Conservation (phyloP, 2,329 filamentous ascomycete genomes). For the Zopfia rhizophila region DNA sequence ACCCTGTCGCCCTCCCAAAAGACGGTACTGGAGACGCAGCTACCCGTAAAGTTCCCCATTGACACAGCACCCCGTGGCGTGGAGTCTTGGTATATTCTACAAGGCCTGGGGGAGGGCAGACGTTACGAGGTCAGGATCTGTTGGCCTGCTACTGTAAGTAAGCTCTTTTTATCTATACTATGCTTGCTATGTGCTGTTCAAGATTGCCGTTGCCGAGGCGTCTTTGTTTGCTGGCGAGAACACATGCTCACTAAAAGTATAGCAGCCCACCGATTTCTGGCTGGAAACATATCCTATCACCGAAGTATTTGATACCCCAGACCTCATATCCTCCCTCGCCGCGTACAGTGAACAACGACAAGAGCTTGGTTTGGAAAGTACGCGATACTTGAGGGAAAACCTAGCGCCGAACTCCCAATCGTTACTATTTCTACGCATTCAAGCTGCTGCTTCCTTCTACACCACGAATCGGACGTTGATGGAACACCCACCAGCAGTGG, state of each 20-base stretch:
- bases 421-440: constrained; percentile 76
- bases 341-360: constrained; percentile 68
- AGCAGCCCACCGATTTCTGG: constrained; percentile 89
- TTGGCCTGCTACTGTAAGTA: constrained; percentile 88
- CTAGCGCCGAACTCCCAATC: constrained; percentile 53
- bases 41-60: constrained; percentile 76
- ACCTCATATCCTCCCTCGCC: constrained; percentile 73
- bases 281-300: constrained; percentile 72
- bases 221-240: constrained; percentile 17
- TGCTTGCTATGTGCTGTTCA: constrained; percentile 7
- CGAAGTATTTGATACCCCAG: constrained; percentile 69
- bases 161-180: constrained; percentile 4
- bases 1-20: constrained; percentile 67
- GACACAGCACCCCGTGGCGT: constrained; percentile 64
- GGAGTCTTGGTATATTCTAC: constrained; percentile 82
- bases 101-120: constrained; percentile 73
- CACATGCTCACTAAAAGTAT: constrained; percentile 26
- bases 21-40: constrained; percentile 68
- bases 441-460: constrained; percentile 86
- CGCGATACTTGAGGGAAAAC: constrained; percentile 7
- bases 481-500: constrained; percentile 76
- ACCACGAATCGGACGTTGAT: constrained; percentile 79
- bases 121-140: constrained; percentile 93
- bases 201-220: constrained; percentile 5
- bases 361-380: constrained; percentile 14